Conservation (phyloP, 1,284 basidiomycete genomes). For the Omphalotus olearius region DNA sequence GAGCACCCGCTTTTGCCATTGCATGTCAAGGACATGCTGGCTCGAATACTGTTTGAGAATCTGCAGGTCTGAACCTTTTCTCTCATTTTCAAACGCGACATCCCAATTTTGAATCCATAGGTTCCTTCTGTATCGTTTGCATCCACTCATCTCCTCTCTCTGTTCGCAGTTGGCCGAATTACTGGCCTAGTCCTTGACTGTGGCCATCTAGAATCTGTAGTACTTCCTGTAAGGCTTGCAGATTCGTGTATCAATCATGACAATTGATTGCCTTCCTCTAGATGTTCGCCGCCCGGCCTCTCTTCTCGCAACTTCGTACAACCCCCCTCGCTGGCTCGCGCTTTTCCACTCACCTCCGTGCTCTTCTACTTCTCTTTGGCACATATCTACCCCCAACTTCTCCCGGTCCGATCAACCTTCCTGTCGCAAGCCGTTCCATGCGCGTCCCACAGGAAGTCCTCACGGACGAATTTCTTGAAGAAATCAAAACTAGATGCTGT, state of each 20-base stretch:
- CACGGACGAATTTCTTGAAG: conserved; percentile 71
- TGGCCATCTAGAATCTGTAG: conserved; percentile 86
- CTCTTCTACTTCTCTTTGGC: conserved; percentile 76
- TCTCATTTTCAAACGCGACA: conserved; percentile 6
- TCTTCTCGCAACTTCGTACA: conserved; percentile 76
- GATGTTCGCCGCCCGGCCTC: conserved; percentile 86
- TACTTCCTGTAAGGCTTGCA: conserved; percentile 68
- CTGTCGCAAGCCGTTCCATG: conserved; percentile 55
- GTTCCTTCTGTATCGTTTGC: conserved; percentile 93
- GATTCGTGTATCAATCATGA: not conserved
- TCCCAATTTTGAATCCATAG: conserved; percentile 32
- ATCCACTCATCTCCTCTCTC: conserved; percentile 78
- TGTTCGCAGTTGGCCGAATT: conserved; percentile 83
- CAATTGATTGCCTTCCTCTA: conserved; percentile 25
- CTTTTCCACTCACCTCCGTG: conserved; percentile 72
- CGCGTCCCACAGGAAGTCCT: conserved; percentile 73
- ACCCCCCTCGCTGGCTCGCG: conserved; percentile 80
- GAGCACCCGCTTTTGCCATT: conserved; percentile 88
- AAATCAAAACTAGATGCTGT: conserved; percentile 79
- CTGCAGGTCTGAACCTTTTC: conserved; percentile 57
- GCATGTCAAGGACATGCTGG: conserved; percentile 85
- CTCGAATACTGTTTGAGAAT: conserved; percentile 86
- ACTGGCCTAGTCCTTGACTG: conserved; percentile 92
- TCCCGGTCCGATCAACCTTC: conserved; percentile 58
- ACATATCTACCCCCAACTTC: conserved; percentile 74